Evolutionary conservation across 352 stramenopile genomes (phyloP), one percentile per base, ranked within the genome.

Genomic region (Phytophthora citrophthora): DNA sequence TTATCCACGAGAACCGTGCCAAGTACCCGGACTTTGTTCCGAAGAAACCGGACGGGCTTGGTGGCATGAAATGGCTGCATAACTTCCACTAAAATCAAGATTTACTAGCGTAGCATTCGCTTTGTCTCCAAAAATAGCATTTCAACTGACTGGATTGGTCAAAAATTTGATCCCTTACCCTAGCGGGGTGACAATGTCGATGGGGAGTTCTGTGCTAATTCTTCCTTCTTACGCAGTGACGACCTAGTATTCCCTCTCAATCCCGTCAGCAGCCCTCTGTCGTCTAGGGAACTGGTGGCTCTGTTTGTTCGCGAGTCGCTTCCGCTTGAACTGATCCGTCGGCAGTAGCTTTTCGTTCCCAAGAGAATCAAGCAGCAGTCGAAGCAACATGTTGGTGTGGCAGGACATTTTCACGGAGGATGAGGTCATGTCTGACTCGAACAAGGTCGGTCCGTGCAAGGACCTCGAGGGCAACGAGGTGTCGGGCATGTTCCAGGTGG

Each of bases 371-470:
- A 68, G 50, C 36, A 68, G 46, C 40, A 58, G 40, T 40, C 34
- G 29, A 32, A 34, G 53, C 57, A 70, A 64, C 31, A 88, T 88
- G 79, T 77, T 88, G 65, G 79, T 88, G 58, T 88, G 79, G 79
- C 74, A 84, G 72, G 79, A 88, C 66, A 61, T 88, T 49, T 88
- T 88, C 70, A 88, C 79, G 50, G 77, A 88, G 27, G 79, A 88
- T 50, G 79, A 88, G 69, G 79, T 86, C 11, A 82, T 88, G 68
- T 88, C 79, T 43, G 79, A 88, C 76, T 84, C 76, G 23, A 65
- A 77, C 74, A 86, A 86, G 57, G 68, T 81, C 5, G 16, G 39
- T 3, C 66, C 70, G 39, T 82, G 78, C 61, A 81, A 79, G 67
- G 79, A 88, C 62, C 56, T 70, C 32, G 72, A 76, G 62, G 79